These are phyloP conservation scores for Cercophora samala DNA, from an alignment of 495 filamentous ascomycete genomes.

Conservation along the genomic window DNA sequence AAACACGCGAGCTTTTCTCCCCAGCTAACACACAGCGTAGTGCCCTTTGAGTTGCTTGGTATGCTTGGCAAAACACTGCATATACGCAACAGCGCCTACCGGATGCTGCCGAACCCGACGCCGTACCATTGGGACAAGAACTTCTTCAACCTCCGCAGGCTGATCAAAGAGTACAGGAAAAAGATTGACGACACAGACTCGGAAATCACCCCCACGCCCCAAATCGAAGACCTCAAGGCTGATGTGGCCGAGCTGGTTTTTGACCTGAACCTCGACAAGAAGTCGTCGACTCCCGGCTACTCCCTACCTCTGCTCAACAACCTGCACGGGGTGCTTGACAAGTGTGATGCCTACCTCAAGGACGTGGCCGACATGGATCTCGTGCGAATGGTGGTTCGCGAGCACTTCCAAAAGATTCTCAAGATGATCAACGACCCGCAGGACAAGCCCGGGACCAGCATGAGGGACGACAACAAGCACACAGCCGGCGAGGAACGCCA, in stretches of 20 bases:
- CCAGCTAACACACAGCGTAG: conserved; percentile 31
- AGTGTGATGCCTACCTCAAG: conserved; percentile 32
- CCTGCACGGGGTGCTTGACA: conserved; percentile 38
- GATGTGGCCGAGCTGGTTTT: conserved; percentile 21
- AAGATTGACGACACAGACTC: conserved; percentile 21
- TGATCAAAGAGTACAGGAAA: conserved; percentile 34
- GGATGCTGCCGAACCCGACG: conserved; percentile 51
- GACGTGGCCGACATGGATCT: conserved; percentile 25
- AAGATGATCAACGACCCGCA: conserved; percentile 33
- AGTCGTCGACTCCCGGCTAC: conserved; percentile 24
- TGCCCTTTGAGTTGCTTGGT: conserved; percentile 50
- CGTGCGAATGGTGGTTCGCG: conserved; percentile 33
- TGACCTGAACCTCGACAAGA: conserved; percentile 12
- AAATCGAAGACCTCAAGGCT: conserved; percentile 13
- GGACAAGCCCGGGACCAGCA: conserved; percentile 13
- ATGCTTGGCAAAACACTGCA: conserved; percentile 50
- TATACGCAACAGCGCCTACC: conserved; percentile 39
- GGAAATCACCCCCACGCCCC: conserved; percentile 3
- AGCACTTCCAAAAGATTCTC: conserved; percentile 40
- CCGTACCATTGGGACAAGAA: conserved; percentile 45
- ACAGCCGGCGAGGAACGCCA: background rate
- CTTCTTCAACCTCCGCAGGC: conserved; percentile 35
- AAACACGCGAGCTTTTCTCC: background rate
- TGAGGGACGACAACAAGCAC: background rate
- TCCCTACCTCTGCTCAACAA: conserved; percentile 32